phyloP scores from a whole-genome alignment of 1,139 yeast genomes.

The Debaryomyces nepalensis region DNA sequence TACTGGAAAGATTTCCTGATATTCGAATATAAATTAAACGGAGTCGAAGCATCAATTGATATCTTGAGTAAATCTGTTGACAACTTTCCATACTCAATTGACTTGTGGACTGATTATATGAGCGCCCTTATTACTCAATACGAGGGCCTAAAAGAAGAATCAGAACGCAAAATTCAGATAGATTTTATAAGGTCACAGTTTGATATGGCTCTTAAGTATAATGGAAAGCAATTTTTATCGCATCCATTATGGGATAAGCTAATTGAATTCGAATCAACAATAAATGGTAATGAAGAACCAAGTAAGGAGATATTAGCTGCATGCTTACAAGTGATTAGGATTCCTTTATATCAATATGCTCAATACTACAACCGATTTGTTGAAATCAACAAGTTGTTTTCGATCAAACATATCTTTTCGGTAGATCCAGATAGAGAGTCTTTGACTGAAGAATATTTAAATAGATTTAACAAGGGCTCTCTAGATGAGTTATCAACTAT shows the following conservation, averaged over 20 bases:
- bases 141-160: slow-evolving; percentile 23
- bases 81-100: slow-evolving; percentile 59
- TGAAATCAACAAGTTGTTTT: slow-evolving; percentile 43
- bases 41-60: slow-evolving; percentile 52
- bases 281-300: slow-evolving; percentile 19
- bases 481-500: slow-evolving; percentile 31
- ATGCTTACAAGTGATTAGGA: slow-evolving; percentile 46
- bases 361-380: slow-evolving; percentile 59
- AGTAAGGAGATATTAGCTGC: slow-evolving; percentile 36
- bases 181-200: slow-evolving; percentile 43
- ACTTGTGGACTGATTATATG: slow-evolving; percentile 70
- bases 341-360: slow-evolving; percentile 75
- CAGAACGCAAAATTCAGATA: slow-evolving; percentile 20
- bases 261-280: slow-evolving; percentile 49
- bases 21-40: slow-evolving; percentile 57
- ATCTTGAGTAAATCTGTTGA: slow-evolving; percentile 52
- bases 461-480: slow-evolving; percentile 27
- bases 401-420: slow-evolving; percentile 36
- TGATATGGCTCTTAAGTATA: slow-evolving; percentile 38
- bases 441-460: slow-evolving; percentile 24
- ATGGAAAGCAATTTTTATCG: slow-evolving; percentile 64
- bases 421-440: slow-evolving; percentile 20
- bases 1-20: slow-evolving; percentile 67
- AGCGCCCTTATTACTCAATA: slow-evolving; percentile 50
- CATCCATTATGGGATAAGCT: slow-evolving; percentile 70